Percentiles rank a stretch among this genome's conserved stretches.
These are phyloP conservation scores for Leptosphaerulina australis DNA, from an alignment of 2,329 filamentous ascomycete genomes.

Conservation along the genomic window DNA sequence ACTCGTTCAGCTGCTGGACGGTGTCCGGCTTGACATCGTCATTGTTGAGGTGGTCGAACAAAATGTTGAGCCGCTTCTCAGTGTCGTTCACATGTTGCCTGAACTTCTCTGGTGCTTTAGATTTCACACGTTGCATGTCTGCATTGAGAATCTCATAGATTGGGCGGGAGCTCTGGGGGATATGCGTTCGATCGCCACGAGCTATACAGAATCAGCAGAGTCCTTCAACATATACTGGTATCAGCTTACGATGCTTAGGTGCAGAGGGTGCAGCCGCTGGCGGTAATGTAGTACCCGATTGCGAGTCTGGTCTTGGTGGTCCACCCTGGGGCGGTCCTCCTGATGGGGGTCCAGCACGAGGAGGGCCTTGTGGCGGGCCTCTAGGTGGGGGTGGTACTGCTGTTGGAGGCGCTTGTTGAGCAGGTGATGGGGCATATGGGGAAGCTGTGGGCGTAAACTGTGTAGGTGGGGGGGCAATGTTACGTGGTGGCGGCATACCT, in stretches of 20 bases:
- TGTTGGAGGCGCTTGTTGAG: conserved; percentile 48
- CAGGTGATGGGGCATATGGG: conserved; percentile 48
- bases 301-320: conserved; percentile 48
- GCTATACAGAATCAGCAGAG: conserved; percentile 47
- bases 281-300: conserved; percentile 58
- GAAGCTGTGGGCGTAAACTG: conserved; percentile 30
- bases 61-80: conserved; percentile 85
- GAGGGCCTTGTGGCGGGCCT: conserved; percentile 49
- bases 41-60: conserved; percentile 99
- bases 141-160: conserved; percentile 80
- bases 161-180: conserved; percentile 74
- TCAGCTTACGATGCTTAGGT: conserved; percentile 70
- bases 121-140: conserved; percentile 88
- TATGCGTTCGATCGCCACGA: conserved; percentile 86
- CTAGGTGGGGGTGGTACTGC: conserved; percentile 52
- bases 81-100: conserved; percentile 90
- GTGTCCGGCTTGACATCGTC: conserved; percentile 85
- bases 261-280: conserved; percentile 58
- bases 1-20: conserved; percentile 67
- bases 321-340: conserved; percentile 46
- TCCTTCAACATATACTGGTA: background rate
- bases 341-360: conserved; percentile 47
- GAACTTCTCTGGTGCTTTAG: conserved; percentile 84
- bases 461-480: conserved; percentile 54
- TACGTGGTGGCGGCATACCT: conserved; percentile 49